Evolutionary conservation across 2,329 filamentous ascomycete genomes (phyloP), one percentile per base, ranked within the genome.

Genomic region (Cryphonectria nitschkei): DNA sequence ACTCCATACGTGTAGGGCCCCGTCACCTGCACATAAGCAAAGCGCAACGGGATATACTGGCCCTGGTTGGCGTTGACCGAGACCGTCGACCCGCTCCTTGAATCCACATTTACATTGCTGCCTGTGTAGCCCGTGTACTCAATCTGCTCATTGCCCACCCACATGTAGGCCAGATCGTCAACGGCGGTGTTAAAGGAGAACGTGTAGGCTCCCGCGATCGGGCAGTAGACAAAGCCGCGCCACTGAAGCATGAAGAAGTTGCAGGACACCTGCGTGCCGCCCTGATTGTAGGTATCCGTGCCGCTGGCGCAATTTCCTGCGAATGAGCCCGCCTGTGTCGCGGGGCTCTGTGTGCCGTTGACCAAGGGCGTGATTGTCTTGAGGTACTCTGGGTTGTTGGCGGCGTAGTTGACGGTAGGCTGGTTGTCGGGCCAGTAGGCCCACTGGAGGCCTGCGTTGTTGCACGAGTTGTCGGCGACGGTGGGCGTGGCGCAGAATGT

Each of bases 41-140:
- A 32, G 4, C 66, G 66, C 26, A 68, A 19, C 29, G 66, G 66
- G 26, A 68, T 63, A 32, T 68, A 68, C 56, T 68, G 39, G 54
- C 58, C 66, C 9, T 43, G 56, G n/a, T 13, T 22, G n/a, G 66
- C 66, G 2, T 19, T 46, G 41, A 61, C n/a, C 8, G 56, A 26
- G 19, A 29, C 26, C 37, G 39, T 29, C 3, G 32, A 7, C 26
- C 11, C 37, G 2, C 2, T 6, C 34, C 11, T 11, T 16, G 61
- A 41, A n/a, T 46, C n/a, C 22, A 46, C n/a, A 13, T 46, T 19
- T 13, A 39, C 61, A 26, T 64, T 64, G 37, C 1, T 29, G 22
- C 39, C 61, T 6, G 61, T 19, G 26, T 64, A 64, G 39, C 26
- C 41, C 14, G n/a, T 11, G 9, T 1, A 46, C 41, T 19, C 37